A percentile compares a stretch with the other conserved stretches of the same genome.
These are phyloP conservation scores for Coprinopsis cinerea DNA, from an alignment of 768 basidiomycete species.

Conservation along the genomic window DNA sequence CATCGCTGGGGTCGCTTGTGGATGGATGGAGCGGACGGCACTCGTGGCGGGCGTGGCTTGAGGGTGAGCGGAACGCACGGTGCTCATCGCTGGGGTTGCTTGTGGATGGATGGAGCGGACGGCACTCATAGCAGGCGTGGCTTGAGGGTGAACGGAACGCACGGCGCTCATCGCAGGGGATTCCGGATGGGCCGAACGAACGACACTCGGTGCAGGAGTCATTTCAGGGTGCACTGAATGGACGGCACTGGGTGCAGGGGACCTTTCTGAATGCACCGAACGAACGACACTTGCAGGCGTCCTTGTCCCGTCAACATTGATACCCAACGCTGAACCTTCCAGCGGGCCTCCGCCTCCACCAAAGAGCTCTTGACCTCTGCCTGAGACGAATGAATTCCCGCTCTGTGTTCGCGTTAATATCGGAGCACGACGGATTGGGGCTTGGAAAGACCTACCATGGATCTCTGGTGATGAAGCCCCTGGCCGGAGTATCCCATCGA, in stretches of 20 bases:
- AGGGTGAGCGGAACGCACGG: no score
- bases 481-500: slow-evolving; percentile 18
- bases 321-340: neutral
- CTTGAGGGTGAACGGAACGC: neutral
- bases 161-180: no score
- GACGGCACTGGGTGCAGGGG: no score
- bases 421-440: neutral
- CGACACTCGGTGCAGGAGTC: no score
- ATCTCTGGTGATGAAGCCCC: slow-evolving; percentile 25
- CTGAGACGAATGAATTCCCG: neutral
- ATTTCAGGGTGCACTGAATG: no score
- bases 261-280: neutral
- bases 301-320: neutral
- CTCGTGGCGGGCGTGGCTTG: no score
- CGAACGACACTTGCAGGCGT: neutral
- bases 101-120: no score
- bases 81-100: no score
- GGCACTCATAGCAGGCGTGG: no score
- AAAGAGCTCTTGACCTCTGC: neutral
- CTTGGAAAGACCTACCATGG: slow-evolving; percentile 26
- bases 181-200: no score
- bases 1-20: no score
- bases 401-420: neutral
- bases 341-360: no score
- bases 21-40: neutral